Conservation (phyloP, 139 green algal genomes). For the Tetraselmis chui region DNA sequence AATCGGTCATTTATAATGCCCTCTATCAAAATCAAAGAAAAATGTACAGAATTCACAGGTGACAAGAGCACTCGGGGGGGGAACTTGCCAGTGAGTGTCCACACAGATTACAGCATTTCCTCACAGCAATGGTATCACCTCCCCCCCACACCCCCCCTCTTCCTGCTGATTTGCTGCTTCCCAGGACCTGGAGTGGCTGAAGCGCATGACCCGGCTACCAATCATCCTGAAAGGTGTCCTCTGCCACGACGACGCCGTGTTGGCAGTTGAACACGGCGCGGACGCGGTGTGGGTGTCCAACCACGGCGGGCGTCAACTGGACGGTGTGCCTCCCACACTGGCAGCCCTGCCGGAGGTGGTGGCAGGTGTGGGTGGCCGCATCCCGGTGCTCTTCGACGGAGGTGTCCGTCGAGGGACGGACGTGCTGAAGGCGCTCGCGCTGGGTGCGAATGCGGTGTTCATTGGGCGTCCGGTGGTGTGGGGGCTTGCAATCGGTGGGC, state of each 20-base stretch:
- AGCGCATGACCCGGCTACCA: slow-evolving; percentile 6
- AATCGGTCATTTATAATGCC: too few relatives aligned
- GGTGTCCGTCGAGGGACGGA: slow-evolving; percentile 41
- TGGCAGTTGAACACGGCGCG: slow-evolving; percentile 12
- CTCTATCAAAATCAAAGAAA: too few relatives aligned
- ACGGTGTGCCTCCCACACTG: slow-evolving; percentile 28
- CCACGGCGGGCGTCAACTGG: slow-evolving; percentile 46
- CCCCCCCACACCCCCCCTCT: too few relatives aligned
- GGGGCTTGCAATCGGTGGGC: slow-evolving; percentile 26
- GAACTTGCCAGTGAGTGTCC: too few relatives aligned
- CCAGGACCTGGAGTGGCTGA: neutral
- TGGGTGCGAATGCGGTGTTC: slow-evolving; percentile 34
- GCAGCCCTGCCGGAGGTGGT: slow-evolving; percentile 36
- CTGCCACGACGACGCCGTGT: slow-evolving; percentile 12
- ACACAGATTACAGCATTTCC: too few relatives aligned
- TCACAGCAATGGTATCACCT: too few relatives aligned
- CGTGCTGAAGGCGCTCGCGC: slow-evolving; percentile 37
- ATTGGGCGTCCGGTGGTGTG: slow-evolving; percentile 37
- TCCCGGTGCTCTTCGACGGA: slow-evolving; percentile 44
- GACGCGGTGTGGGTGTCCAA: slow-evolving; percentile 35
- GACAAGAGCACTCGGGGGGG: too few relatives aligned
- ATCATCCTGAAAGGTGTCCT: slow-evolving; percentile 25
- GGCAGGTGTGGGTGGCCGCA: slow-evolving; percentile 15
- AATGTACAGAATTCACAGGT: too few relatives aligned
- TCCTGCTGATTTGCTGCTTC: neutral